Base-by-base conservation (phyloP, 225 moss, liverwort and hornwort genomes). In the Lunularia cruciata region DNA sequence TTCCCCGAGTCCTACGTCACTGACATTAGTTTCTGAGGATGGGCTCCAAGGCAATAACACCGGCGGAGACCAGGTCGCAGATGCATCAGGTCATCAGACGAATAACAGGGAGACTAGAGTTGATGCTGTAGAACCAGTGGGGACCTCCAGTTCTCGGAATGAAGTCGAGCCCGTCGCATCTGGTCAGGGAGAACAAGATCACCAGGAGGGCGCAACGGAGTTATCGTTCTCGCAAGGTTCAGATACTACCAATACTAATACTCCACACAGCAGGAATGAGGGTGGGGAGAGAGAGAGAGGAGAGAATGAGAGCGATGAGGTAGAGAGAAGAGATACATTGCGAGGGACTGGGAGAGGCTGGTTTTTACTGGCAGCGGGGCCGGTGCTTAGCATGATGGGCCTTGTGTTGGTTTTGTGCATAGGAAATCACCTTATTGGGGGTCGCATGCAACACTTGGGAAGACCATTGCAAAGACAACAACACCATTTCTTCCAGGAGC, bases 311-410 rank as follows among this genome's bases (percentile, higher is more conserved):
- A 68, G 63, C 33, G 68, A 68, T 35, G 81, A 81, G 55, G 59
- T 65, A 60, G 70, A 54, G 25, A 75, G 72, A 58, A 64, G 70
- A 67, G 82, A 83, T 72, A 57, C 80, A 19, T 28, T 78, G 57
- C 72, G 82, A 26, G 78, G 82, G 34, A 75, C 75, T 65, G 78
- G 78, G 63, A 77, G 84, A 71, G 84, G 80, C 47, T 84, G 84
- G 84, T 72, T 84, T 53, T 77, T 80, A 13, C 48, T 81, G 38
- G 84, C 77, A 47, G 84, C 84, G 2, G 84, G 77, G 51, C 84
- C 84, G 23, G 84, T 84, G 63, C 77, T 84, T 64, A 84, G 84
- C 69, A 72, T 84, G 84, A 84, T 84, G 84, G 84, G 84, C 58
- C 64, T 84, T 68, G 81, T 84, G 55, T 62, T 84, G 68, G 80